A percentile compares a stretch with the other conserved stretches of the same genome.
These are phyloP conservation scores for Leishmania tropica DNA, from an alignment of 208 protist species.

Conservation along the genomic window DNA sequence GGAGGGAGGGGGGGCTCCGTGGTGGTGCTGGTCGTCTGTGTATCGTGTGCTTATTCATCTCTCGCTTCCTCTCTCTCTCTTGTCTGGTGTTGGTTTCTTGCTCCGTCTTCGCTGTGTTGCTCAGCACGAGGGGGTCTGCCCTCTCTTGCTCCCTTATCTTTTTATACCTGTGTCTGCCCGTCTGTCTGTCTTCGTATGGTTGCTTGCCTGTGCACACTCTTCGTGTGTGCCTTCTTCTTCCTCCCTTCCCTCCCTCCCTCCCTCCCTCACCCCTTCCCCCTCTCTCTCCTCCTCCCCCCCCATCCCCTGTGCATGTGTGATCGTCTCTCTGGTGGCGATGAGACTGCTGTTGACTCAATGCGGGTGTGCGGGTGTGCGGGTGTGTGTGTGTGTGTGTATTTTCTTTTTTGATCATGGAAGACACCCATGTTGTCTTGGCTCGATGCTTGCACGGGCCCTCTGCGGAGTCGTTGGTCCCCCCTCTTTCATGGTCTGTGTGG, in stretches of 20 bases:
- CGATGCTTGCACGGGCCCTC: not conserved
- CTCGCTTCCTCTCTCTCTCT: too few relatives aligned
- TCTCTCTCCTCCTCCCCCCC: too few relatives aligned
- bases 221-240: not conserved
- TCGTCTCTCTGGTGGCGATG: not conserved
- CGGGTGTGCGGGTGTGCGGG: not conserved
- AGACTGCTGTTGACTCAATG: not conserved
- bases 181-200: too few relatives aligned
- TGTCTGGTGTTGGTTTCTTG: too few relatives aligned
- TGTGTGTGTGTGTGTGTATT: slow-evolving; percentile 1
- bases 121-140: not conserved
- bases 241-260: too few relatives aligned
- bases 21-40: not conserved
- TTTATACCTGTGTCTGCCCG: too few relatives aligned
- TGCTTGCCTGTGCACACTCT: too few relatives aligned
- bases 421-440: not conserved
- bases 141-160: not conserved
- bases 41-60: not conserved
- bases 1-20: not conserved
- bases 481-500: not conserved
- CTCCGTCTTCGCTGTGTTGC: too few relatives aligned
- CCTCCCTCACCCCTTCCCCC: too few relatives aligned
- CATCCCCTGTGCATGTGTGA: not conserved
- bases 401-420: not conserved
- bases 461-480: slow-evolving; percentile 8